Evolutionary conservation across 2,329 filamentous ascomycete genomes (phyloP).

Genomic region (Colletotrichum viniferum): DNA sequence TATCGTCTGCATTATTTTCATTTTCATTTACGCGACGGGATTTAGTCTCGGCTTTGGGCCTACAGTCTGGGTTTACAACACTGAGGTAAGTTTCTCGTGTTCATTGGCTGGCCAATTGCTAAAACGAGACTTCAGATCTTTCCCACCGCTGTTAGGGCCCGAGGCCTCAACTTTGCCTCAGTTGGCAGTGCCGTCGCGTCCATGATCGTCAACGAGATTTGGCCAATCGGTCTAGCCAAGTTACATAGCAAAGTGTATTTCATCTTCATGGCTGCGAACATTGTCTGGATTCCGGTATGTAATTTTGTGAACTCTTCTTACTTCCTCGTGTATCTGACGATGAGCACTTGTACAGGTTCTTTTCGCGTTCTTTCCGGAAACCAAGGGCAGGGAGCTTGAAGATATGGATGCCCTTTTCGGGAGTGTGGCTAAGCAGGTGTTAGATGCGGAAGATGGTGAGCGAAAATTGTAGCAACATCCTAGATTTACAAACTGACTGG

Average conservation of each 20-base stretch:
- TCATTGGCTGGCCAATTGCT: neutral
- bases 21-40: slow-evolving; percentile 63
- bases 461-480: neutral
- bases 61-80: slow-evolving; percentile 63
- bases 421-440: neutral
- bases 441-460: neutral
- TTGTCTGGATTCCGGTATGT: slow-evolving; percentile 49
- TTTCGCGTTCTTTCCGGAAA: slow-evolving; percentile 48
- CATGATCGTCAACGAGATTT: slow-evolving; percentile 57
- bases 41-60: slow-evolving; percentile 64
- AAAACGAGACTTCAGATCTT: slow-evolving; percentile 48
- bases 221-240: slow-evolving; percentile 56
- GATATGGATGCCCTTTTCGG: slow-evolving; percentile 50
- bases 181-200: slow-evolving; percentile 60
- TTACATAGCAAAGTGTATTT: slow-evolving; percentile 60
- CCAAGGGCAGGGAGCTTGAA: slow-evolving; percentile 44
- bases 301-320: accelerated
- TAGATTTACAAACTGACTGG: neutral
- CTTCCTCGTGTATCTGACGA: neutral
- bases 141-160: slow-evolving; percentile 59
- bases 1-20: slow-evolving; percentile 56
- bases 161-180: slow-evolving; percentile 60
- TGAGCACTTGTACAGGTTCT: slow-evolving; percentile 34
- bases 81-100: slow-evolving; percentile 46
- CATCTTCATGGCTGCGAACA: slow-evolving; percentile 59